phyloP scores from a whole-genome alignment of 257 asterid species.

The Plectranthus barbatus region DNA sequence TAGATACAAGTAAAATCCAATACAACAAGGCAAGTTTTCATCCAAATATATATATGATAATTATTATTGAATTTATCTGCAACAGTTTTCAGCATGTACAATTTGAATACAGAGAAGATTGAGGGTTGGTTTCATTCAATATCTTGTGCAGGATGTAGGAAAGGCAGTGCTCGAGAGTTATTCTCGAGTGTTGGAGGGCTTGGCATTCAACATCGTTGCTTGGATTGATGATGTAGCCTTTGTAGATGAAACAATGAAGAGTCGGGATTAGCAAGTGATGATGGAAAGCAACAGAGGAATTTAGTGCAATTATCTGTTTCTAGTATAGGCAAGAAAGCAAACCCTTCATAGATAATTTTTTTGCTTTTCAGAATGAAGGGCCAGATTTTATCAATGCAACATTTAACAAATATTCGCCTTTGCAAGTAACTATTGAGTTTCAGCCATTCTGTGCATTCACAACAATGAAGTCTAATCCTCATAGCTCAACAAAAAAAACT shows the following conservation, averaged over 20 bases:
- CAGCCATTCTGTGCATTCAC: background rate
- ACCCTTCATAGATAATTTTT: constrained; percentile 9
- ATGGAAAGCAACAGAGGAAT: background rate
- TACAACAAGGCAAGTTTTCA: constrained; percentile 59
- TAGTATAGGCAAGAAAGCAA: constrained; percentile 8
- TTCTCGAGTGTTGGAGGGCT: constrained; percentile 80
- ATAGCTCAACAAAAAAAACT: background rate
- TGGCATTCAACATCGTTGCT: constrained; percentile 81
- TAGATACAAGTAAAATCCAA: constrained; percentile 81
- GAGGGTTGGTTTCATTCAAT: background rate
- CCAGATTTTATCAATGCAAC: constrained; percentile 10
- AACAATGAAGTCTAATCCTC: background rate
- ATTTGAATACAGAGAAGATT: background rate
- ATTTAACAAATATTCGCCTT: constrained; percentile 1
- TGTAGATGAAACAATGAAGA: constrained; percentile 55
- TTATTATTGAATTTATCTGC: background rate
- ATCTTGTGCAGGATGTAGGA: constrained; percentile 76
- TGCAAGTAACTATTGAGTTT: background rate
- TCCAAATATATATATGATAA: too few relatives aligned
- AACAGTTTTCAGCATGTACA: background rate
- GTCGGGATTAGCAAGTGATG: constrained; percentile 27
- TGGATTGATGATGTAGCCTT: constrained; percentile 79
- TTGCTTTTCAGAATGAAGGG: constrained; percentile 15
- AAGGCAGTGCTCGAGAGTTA: constrained; percentile 84
- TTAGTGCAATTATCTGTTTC: background rate